phyloP scores from a whole-genome alignment of 331 rosid genomes.

The Malus hybrid region DNA sequence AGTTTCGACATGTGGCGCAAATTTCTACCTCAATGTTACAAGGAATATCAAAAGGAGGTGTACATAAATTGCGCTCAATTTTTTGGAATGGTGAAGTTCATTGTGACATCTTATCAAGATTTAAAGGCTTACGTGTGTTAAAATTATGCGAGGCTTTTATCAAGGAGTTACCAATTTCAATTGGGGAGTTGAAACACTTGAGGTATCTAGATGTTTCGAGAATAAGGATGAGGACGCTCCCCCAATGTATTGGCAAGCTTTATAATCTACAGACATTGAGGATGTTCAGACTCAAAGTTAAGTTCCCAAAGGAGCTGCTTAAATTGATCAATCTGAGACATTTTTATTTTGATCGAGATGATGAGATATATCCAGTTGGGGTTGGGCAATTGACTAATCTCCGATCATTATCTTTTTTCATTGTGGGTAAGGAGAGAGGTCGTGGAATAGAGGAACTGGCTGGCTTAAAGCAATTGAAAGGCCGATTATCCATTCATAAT shows the following conservation, averaged over 20 bases:
- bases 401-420: background rate
- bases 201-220: too few relatives aligned
- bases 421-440: background rate
- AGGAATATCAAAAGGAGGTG: too few relatives aligned
- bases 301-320: background rate
- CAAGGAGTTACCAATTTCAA: too few relatives aligned
- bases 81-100: too few relatives aligned
- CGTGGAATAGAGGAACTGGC: background rate
- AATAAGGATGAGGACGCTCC: too few relatives aligned
- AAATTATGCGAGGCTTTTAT: too few relatives aligned
- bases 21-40: too few relatives aligned
- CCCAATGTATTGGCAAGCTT: too few relatives aligned
- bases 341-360: rapidly evolving
- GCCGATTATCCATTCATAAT: background rate
- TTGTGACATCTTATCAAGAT: too few relatives aligned
- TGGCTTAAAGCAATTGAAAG: background rate
- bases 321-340: background rate
- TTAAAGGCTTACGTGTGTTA: too few relatives aligned
- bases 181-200: too few relatives aligned
- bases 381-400: background rate
- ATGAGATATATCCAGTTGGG: background rate
- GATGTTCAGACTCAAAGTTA: background rate
- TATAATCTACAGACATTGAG: background rate
- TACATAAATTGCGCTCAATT: too few relatives aligned
- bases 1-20: background rate